These are phyloP conservation scores for Fusarium tjaetaba DNA, from an alignment of 2,329 filamentous ascomycete species.

Conservation along the genomic window DNA sequence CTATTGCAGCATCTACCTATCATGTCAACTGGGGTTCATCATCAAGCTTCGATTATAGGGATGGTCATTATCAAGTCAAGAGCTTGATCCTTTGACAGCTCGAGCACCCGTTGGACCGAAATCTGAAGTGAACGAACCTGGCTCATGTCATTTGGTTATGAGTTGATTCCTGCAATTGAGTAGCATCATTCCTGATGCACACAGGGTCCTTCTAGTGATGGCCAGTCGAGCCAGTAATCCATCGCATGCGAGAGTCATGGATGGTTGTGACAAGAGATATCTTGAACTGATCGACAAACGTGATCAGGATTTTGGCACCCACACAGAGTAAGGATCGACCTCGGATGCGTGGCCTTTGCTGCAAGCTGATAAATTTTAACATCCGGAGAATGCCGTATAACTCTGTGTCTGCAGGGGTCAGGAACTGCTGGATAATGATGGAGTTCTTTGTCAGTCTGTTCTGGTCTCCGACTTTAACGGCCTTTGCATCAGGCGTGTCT, in stretches of 20 bases:
- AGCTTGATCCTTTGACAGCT: neutral
- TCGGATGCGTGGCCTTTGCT: neutral
- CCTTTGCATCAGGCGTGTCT: neutral
- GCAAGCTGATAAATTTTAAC: neutral
- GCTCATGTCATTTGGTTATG: neutral
- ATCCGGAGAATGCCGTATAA: neutral
- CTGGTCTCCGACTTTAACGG: neutral
- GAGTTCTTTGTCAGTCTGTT: neutral
- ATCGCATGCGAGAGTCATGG: neutral
- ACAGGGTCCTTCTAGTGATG: slow-evolving; percentile 6
- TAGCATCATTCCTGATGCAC: neutral
- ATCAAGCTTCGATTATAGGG: neutral
- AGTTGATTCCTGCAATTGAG: neutral
- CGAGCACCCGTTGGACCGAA: neutral
- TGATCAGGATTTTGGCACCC: neutral
- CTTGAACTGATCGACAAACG: slow-evolving; percentile 11
- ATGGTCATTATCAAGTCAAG: neutral
- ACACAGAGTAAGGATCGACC: slow-evolving; percentile 16
- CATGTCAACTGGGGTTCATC: neutral
- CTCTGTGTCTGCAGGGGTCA: neutral
- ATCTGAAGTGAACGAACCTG: neutral
- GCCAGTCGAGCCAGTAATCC: neutral
- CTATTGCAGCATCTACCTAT: neutral
- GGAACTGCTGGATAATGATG: neutral
- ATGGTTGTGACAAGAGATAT: neutral